Evolutionary conservation across 164 flowering plant genomes (phyloP), one percentile per base, ranked within the genome.

Genomic region (Magnolia changhungtana): DNA sequence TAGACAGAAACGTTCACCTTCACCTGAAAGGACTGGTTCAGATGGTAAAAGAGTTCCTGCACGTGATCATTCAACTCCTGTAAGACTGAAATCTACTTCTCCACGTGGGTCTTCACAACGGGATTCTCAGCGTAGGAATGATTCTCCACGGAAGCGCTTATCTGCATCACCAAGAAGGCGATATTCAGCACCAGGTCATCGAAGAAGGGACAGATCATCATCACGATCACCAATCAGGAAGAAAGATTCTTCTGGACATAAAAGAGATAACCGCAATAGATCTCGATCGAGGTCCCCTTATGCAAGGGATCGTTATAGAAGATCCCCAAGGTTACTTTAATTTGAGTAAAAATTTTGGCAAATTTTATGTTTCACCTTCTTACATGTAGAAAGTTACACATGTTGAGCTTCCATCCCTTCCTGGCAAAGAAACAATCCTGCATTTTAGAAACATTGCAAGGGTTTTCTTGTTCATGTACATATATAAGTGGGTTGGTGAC

Each of bases 231-330:
- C 83, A 18, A 50, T 63, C 16, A 45, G 80, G 71, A 70, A 76
- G 49, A 82, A 72, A 69, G 81, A 74, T 74, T 77, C 82, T 20
- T 72, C 80, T 49, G 79, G 80, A 18, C 19, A 75, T 66, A 74
- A 72, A 71, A 81, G 84, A 76, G 83, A 78, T 7, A 11, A 72
- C 67, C 80, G 69, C 27, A 51, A 80, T 66, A 78, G 78, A 77
- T 85, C 85, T 31, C 80, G 82, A 49, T 85, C 87, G 51, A 79
- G 85, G 78, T 85, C 84, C 67, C 85, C 84, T 27, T 27, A 73
- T 75, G 31, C 68, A 71, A 76, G 80, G 71, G 81, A 81, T 52
- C 80, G 52, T 72, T 51, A 72, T 61, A 79, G 78, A 80, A 75
- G 81, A 84, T 78, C 86, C 71, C 83, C 86, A 11, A 80, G 82